These are phyloP conservation scores for Deakozyma indianensis DNA, from an alignment of 805 yeast genomes.

Conservation along the genomic window DNA sequence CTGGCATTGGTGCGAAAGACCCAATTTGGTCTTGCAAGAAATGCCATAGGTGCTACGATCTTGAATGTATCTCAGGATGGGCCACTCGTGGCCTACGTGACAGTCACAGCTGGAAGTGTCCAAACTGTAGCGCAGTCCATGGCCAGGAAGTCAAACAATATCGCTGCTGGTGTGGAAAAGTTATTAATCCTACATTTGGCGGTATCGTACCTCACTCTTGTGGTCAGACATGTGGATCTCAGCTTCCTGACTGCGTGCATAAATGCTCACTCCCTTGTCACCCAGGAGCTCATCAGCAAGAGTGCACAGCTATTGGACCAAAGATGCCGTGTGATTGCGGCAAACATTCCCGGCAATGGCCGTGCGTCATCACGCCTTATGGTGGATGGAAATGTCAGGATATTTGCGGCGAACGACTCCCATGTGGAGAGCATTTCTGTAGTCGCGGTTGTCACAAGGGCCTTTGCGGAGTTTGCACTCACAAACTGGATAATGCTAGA, in stretches of 20 bases:
- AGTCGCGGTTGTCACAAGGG: conserved; percentile 58
- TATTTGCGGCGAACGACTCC: conserved; percentile 45
- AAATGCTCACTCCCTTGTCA: conserved; percentile 67
- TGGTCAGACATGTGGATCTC: conserved; percentile 63
- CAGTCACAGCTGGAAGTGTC: conserved; percentile 68
- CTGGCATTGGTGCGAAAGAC: conserved; percentile 54
- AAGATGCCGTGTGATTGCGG: conserved; percentile 64
- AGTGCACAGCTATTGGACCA: conserved; percentile 71
- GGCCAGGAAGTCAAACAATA: conserved; percentile 37
- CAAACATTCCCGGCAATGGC: conserved; percentile 43
- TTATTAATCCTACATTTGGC: conserved; percentile 39
- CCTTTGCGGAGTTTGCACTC: conserved; percentile 61
- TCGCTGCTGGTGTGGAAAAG: conserved; percentile 85
- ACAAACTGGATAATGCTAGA: conserved; percentile 25
- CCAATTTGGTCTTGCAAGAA: conserved; percentile 60
- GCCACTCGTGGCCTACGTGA: conserved; percentile 47
- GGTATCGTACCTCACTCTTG: conserved; percentile 69
- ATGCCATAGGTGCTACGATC: conserved; percentile 72
- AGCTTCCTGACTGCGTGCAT: conserved; percentile 46
- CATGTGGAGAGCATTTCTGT: conserved; percentile 65
- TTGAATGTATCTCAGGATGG: conserved; percentile 77
- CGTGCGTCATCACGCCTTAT: conserved; percentile 62
- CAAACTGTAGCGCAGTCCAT: conserved; percentile 36
- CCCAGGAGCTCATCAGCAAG: conserved; percentile 69
- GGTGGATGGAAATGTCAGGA: conserved; percentile 56